phyloP scores from a whole-genome alignment of 2,329 filamentous ascomycete species.

The Diaporthe velutina region DNA sequence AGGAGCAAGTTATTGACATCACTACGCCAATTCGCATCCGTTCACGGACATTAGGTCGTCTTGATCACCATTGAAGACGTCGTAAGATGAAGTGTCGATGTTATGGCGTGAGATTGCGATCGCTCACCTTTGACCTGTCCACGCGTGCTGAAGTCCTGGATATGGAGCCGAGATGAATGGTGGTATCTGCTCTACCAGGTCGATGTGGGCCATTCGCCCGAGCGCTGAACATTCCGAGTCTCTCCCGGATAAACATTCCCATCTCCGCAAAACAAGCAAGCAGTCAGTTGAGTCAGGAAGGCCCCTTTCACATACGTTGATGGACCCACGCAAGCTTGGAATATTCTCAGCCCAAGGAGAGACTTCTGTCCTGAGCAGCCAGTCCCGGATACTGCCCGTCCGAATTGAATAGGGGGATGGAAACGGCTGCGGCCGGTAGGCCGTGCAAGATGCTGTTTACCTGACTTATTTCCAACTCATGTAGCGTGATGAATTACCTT shows the following conservation, averaged over 20 bases:
- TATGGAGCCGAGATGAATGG: conserved; percentile 12
- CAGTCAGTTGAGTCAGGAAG: neutral
- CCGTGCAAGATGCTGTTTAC: neutral
- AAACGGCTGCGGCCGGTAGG: too few relatives aligned
- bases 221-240: neutral
- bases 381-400: neutral
- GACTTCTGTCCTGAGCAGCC: neutral
- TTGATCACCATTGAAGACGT: neutral
- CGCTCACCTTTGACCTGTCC: neutral
- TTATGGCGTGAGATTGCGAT: conserved; percentile 4
- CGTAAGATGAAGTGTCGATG: neutral
- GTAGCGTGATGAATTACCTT: too few relatives aligned
- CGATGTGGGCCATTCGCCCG: neutral
- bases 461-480: too few relatives aligned
- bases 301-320: neutral
- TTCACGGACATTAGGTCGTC: neutral
- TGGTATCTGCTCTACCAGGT: neutral
- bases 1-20: neutral
- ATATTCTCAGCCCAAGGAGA: neutral
- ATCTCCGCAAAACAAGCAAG: neutral
- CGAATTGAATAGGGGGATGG: too few relatives aligned
- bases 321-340: conserved; percentile 2
- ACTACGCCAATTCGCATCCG: neutral
- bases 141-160: neutral
- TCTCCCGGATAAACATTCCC: conserved; percentile 2